Percentiles rank a stretch among this genome's conserved stretches.
Evolutionary conservation across 1,139 yeast genomes (phyloP).

Genomic region (Pichia inconspicua): DNA sequence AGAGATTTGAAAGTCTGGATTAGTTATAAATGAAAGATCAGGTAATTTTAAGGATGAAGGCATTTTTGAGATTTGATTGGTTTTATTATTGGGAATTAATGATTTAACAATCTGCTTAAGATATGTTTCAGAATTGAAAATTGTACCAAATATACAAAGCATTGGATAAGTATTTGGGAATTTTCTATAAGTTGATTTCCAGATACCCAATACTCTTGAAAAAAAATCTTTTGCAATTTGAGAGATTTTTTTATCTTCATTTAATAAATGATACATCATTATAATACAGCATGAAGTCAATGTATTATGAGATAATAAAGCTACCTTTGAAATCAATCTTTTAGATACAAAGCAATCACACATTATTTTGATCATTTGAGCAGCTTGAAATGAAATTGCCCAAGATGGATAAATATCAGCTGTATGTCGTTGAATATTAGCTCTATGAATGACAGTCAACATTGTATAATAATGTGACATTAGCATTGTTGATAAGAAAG

Average conservation of each 20-base stretch:
- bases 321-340: constrained; percentile 42
- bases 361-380: constrained; percentile 68
- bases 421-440: constrained; percentile 50
- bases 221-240: constrained; percentile 23
- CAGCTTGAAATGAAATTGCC: constrained; percentile 83
- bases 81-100: constrained; percentile 10
- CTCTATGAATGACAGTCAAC: constrained; percentile 63
- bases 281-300: constrained; percentile 65
- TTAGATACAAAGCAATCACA: constrained; percentile 50
- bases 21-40: constrained; percentile 14
- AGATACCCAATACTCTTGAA: constrained; percentile 17
- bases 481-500: constrained; percentile 52
- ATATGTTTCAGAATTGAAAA: constrained; percentile 26
- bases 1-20: constrained; percentile 7
- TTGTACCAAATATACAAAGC: constrained; percentile 20
- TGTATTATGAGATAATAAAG: constrained; percentile 48
- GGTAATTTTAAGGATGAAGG: constrained; percentile 7
- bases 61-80: not conserved
- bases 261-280: constrained; percentile 52
- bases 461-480: constrained; percentile 71
- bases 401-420: constrained; percentile 65
- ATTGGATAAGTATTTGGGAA: constrained; percentile 22
- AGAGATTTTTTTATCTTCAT: constrained; percentile 23
- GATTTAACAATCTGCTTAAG: constrained; percentile 24
- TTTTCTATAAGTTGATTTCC: constrained; percentile 27